Percentiles rank a stretch among this genome's conserved stretches.
Evolutionary conservation across 2,329 filamentous ascomycete genomes (phyloP).

Genomic region (Metarhizium rileyi): DNA sequence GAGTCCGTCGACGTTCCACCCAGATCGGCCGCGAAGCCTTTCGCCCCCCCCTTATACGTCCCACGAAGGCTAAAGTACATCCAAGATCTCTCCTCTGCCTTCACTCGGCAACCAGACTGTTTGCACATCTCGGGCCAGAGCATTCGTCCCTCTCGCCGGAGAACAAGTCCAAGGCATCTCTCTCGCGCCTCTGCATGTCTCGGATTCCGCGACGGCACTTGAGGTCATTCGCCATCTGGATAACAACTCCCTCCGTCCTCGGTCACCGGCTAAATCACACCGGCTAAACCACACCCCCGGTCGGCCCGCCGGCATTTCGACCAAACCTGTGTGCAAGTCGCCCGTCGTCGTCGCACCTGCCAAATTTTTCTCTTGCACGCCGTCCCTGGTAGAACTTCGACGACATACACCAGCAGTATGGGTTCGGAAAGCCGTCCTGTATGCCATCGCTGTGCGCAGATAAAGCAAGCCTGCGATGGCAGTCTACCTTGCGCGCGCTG

Average conservation of each 20-base stretch:
- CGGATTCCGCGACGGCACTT: no score
- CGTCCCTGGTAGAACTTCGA: not conserved
- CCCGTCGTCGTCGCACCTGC: no score
- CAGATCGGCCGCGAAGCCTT: conserved; percentile 5
- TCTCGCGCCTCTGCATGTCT: not conserved
- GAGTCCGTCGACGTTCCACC: conserved; percentile 3
- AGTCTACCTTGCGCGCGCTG: conserved; percentile 23
- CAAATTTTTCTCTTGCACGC: not conserved
- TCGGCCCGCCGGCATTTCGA: not conserved
- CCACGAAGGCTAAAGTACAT: not conserved
- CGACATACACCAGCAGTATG: conserved; percentile 11
- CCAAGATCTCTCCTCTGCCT: not conserved
- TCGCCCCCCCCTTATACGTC: not conserved
- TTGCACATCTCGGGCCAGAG: not conserved
- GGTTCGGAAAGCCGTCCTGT: conserved; percentile 20
- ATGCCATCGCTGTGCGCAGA: conserved; percentile 25
- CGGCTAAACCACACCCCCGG: no score
- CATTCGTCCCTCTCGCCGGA: not conserved
- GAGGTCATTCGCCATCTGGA: no score
- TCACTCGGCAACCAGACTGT: not conserved
- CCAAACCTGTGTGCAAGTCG: not conserved
- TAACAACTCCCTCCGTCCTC: no score
- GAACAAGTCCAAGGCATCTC: not conserved
- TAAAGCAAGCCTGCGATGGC: conserved; percentile 27
- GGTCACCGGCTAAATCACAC: no score